These are phyloP conservation scores for Solanum bulbocastanum DNA, from an alignment of 257 asterid genomes.

Conservation along the genomic window DNA sequence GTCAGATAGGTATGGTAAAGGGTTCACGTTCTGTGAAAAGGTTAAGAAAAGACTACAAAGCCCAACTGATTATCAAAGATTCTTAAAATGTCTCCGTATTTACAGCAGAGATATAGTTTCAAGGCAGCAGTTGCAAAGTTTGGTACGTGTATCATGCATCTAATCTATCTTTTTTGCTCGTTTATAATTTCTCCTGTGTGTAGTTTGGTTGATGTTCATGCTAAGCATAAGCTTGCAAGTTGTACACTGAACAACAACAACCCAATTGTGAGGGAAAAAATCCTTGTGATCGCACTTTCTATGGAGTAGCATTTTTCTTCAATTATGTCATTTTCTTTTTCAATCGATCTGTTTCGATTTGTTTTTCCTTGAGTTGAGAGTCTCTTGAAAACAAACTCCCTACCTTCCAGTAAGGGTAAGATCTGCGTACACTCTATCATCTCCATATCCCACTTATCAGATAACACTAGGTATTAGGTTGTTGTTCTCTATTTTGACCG, in stretches of 20 bases:
- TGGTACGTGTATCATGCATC: slow-evolving; percentile 42
- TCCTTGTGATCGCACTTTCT: background rate
- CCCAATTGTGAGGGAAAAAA: background rate
- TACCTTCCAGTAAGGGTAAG: background rate
- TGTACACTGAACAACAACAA: background rate
- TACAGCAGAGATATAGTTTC: slow-evolving; percentile 82
- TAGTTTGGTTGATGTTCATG: background rate
- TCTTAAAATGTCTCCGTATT: slow-evolving; percentile 86
- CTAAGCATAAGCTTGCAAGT: background rate
- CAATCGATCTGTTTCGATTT: background rate
- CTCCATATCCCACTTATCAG: background rate
- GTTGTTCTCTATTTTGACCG: background rate
- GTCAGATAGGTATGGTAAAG: slow-evolving; percentile 61
- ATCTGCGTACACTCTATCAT: background rate
- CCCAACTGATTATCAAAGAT: slow-evolving; percentile 84
- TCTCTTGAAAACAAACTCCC: background rate
- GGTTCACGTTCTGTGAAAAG: slow-evolving; percentile 78
- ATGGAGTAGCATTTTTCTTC: background rate
- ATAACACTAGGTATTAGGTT: background rate
- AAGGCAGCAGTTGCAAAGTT: slow-evolving; percentile 62
- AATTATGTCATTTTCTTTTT: background rate
- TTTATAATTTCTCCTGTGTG: background rate
- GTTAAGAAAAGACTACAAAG: slow-evolving; percentile 74
- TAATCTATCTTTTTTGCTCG: background rate
- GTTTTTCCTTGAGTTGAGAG: background rate